Evolutionary conservation across 2,329 filamentous ascomycete species (phyloP).

Genomic region (Calonectria pteridis): DNA sequence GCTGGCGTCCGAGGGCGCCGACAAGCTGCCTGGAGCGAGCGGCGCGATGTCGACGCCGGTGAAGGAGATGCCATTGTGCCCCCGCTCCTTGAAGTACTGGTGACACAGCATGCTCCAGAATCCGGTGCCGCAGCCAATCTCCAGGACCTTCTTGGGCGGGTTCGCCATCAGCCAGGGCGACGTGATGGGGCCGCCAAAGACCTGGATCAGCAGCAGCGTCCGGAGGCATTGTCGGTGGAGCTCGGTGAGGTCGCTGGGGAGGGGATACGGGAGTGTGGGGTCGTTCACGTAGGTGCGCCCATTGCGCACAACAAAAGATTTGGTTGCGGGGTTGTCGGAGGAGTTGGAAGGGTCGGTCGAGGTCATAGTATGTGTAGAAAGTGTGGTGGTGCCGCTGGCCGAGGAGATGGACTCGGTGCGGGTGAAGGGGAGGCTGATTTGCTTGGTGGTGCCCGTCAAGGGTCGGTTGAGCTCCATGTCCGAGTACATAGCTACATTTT

Average conservation of each 20-base stretch:
- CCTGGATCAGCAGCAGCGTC: conserved; percentile 83
- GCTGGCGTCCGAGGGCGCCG: conserved; percentile 49
- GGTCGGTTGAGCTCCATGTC: conserved; percentile 48
- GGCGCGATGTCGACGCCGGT: conserved; percentile 86
- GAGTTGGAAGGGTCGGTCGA: conserved; percentile 62
- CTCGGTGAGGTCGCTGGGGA: conserved; percentile 89
- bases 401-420: conserved; percentile 63
- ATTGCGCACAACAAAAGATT: conserved; percentile 78
- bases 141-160: conserved; percentile 82
- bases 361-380: conserved; percentile 60
- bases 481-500: conserved; percentile 55
- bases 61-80: conserved; percentile 79
- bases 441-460: conserved; percentile 45
- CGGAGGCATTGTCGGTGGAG: conserved; percentile 89
- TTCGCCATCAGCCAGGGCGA: conserved; percentile 74
- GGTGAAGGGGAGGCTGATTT: conserved; percentile 51
- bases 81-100: conserved; percentile 78
- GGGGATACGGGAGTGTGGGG: conserved; percentile 78
- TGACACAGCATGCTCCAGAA: conserved; percentile 94
- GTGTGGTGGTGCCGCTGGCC: conserved; percentile 57
- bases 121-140: conserved; percentile 87
- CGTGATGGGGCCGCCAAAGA: conserved; percentile 85
- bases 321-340: conserved; percentile 56
- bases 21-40: conserved; percentile 63
- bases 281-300: conserved; percentile 88